Base-by-base conservation (phyloP, 345 rosid genomes). In the Zanthoxylum bungeanum region DNA sequence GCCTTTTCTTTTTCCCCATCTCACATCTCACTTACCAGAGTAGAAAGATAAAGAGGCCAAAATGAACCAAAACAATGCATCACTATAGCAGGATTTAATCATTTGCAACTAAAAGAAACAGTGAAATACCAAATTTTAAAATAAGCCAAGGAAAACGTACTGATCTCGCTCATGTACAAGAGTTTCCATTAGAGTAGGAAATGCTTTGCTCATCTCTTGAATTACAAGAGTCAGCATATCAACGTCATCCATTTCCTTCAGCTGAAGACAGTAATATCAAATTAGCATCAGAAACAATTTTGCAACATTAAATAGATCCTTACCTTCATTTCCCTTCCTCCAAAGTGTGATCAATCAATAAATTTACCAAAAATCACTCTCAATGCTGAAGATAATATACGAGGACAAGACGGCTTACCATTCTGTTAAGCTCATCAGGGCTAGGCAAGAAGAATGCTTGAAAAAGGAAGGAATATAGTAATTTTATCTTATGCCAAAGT, bases 201-300 rank as follows among this genome's bases (percentile, higher is more conserved):
- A 96, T 67, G 88, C 82, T 86, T 91, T 93, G 89, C 97, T 93
- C 98, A 96, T 91, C 81, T 96, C 97, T 86, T 91, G 95, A 81
- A 93, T 91, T 73, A 96, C 95, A 68, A 93, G 89, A 72, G 99
- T 96, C 82, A 93, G 74, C 98, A 91, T 91, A 82, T 93, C 99
- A 75, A 80, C 85, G 77, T 96, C 84, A 71, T 93, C 90, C 97
- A 96, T 87, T 68, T 89, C 97, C 81, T 92, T 90, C 76, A 95
- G 82, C 99, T 95, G 83, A 60, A 77, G 72, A 70, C 16, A 73
- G 10, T 56, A 63, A 73, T 17, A 69, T 6, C 40, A 74, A 77
- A 17, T 70, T 49, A 70, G 31, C 11, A 53, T 66, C 55, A 68
- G 52, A 58, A 59, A 78, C 9, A 55, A 39, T 39, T 64, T 33